Evolutionary conservation across 1,284 basidiomycete species (phyloP).

Genomic region (Neonothopanus nambi): DNA sequence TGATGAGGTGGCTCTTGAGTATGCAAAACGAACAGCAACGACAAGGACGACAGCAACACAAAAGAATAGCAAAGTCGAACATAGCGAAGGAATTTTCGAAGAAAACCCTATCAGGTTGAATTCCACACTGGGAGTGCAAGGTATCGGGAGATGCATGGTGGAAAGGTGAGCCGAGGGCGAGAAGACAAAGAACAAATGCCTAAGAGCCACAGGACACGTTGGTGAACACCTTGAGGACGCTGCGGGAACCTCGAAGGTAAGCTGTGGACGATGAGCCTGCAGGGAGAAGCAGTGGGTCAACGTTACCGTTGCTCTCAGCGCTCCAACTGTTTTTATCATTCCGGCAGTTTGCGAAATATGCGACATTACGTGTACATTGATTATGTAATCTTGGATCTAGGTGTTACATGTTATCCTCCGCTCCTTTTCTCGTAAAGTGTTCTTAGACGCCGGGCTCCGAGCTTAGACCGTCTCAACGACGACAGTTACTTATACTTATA

Average conservation of each 20-base stretch:
- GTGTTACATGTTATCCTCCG: too few species aligned
- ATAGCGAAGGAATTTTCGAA: conserved; percentile 5
- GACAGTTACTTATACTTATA: too few species aligned
- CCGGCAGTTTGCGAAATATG: background rate
- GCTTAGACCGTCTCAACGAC: too few species aligned
- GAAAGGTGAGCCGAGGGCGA: background rate
- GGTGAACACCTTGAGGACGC: conserved; percentile 3
- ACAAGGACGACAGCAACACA: conserved; percentile 2
- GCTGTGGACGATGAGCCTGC: conserved; percentile 3
- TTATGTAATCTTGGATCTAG: background rate
- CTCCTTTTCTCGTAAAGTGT: too few species aligned
- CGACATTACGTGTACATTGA: conserved; percentile 3
- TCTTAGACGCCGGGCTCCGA: too few species aligned
- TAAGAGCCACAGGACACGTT: background rate
- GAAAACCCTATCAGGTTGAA: conserved; percentile 14
- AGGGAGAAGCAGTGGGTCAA: background rate
- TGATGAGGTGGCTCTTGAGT: background rate
- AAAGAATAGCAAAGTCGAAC: conserved; percentile 9
- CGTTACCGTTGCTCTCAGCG: background rate
- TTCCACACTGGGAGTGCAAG: conserved; percentile 14
- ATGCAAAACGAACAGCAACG: conserved; percentile 5
- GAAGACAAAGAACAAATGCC: conserved; percentile 2
- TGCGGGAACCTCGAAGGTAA: conserved; percentile 10
- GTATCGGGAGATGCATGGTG: conserved; percentile 16
- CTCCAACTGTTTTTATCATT: background rate